Base-by-base conservation (phyloP, 129 eudicot genomes). In the Escallonia herrerae region DNA sequence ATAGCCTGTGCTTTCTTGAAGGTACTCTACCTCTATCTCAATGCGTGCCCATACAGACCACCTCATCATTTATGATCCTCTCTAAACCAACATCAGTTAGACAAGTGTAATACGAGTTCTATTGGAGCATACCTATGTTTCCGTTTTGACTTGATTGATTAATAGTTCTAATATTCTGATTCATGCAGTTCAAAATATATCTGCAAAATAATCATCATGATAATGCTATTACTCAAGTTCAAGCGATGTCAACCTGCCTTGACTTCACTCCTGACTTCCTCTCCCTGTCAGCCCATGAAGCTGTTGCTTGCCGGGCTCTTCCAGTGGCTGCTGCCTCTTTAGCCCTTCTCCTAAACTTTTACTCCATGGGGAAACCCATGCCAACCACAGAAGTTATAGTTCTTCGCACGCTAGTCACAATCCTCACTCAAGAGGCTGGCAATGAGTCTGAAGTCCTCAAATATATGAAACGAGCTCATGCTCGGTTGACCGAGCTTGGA, bases 241-340 rank as follows among this genome's bases (percentile, higher is more conserved):
- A 83, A 73, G 81, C 89, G 65, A 83, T 93, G 96, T 70, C 83
- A 40, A 74, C 79, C 76, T 85, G 95, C 85, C 81, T 77, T 6
- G 98, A 93, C 74, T 93, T 93, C 76, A 93, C 85, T 58, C 83
- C 95, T 12, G 95, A 85, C 11, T 93, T 93, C 87, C 90, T 93
- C 53, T 83, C 91, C 59, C 85, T 93, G 56, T 64, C 98, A 54
- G 98, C 95, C 50, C 96, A 93, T 76, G 98, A 93, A 88, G 98
- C 98, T 56, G 75, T 93, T 65, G 86, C 96, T 39, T 85, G 91
- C 60, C 77, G 70, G 43, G 91, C 96, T 47, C 72, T 81, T 73
- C 73, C 87, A 40, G 96, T 93, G 42, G 95, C 98, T 5, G 76
- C 82, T 69, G 83, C 91, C 70, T 81, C 95, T 45, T 74, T 93